These are phyloP conservation scores for Podospora didyma DNA, from an alignment of 495 filamentous ascomycete species.

Conservation along the genomic window DNA sequence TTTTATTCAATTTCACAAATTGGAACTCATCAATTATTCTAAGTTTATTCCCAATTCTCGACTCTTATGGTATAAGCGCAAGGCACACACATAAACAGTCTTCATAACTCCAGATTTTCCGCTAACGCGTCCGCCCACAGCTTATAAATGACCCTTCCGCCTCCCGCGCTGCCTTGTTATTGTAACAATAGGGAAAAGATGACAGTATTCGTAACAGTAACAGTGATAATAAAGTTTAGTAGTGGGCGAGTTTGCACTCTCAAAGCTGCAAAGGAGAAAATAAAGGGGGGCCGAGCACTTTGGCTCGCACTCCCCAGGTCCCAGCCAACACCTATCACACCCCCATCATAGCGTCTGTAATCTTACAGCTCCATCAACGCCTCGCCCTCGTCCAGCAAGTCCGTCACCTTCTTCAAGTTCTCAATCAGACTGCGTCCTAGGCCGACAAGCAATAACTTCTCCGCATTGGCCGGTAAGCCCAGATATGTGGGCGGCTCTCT, in stretches of 20 bases:
- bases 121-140: no score
- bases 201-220: no score
- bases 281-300: no score
- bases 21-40: no score
- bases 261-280: not conserved
- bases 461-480: slow-evolving; percentile 92
- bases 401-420: slow-evolving; percentile 77
- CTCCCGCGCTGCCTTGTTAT: not conserved
- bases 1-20: no score
- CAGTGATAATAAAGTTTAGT: not conserved
- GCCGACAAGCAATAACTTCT: slow-evolving; percentile 90
- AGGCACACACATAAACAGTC: no score
- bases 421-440: slow-evolving; percentile 81
- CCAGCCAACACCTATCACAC: not conserved
- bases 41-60: no score
- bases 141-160: no score
- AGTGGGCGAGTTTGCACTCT: not conserved
- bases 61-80: no score
- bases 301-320: no score
- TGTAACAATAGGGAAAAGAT: not conserved
- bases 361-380: slow-evolving; percentile 66
- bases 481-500: slow-evolving; percentile 94
- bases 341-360: not conserved
- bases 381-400: slow-evolving; percentile 89
- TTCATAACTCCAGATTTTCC: no score